A percentile compares a stretch with the other conserved stretches of the same genome.
Evolutionary conservation across 2,329 filamentous ascomycete species (phyloP).

Genomic region (Fusarium sp.): DNA sequence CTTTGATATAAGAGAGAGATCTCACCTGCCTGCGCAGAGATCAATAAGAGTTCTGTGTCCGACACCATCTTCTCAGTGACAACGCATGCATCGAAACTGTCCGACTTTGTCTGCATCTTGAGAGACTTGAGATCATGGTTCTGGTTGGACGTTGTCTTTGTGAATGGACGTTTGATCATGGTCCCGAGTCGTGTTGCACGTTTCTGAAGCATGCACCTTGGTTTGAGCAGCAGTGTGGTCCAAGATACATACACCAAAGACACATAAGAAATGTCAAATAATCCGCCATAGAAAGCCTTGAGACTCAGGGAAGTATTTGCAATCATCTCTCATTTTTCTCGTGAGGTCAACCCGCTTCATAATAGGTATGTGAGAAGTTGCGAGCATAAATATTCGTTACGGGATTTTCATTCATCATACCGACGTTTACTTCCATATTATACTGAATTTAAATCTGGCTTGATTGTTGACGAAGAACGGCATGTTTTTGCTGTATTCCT

Average conservation of each 20-base stretch:
- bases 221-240: background rate
- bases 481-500: no score
- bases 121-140: conserved; percentile 21
- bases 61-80: conserved; percentile 40
- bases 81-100: conserved; percentile 41
- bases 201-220: conserved; percentile 19
- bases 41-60: conserved; percentile 14
- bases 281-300: background rate
- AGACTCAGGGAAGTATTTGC: no score
- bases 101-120: conserved; percentile 37
- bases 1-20: conserved; percentile 37
- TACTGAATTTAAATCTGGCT: no score
- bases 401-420: no score
- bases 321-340: no score
- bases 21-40: conserved; percentile 27
- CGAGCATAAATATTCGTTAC: no score
- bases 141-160: conserved; percentile 22
- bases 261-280: conserved; percentile 3
- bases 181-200: conserved; percentile 9
- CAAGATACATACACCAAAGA: background rate
- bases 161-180: conserved; percentile 19
- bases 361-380: no score
- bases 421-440: no score
- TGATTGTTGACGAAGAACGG: no score
- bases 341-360: no score